Conservation (phyloP, 2,329 filamentous ascomycete genomes). For the Ceratocystis ficicola region DNA sequence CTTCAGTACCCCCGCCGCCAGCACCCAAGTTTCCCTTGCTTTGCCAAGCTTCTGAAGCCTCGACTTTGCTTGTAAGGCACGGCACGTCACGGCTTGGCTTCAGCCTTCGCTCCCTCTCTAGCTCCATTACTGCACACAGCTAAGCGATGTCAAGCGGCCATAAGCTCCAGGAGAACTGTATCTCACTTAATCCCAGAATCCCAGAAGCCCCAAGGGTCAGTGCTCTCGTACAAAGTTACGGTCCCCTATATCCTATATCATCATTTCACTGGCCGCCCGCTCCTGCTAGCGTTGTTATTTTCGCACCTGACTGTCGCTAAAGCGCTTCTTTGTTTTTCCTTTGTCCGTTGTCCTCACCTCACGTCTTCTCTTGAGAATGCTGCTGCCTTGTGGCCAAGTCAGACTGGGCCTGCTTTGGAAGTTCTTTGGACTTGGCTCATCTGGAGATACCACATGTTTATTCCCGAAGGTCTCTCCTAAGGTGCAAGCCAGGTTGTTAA, state of each 20-base stretch:
- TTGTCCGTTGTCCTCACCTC: too few relatives aligned
- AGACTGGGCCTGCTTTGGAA: too few relatives aligned
- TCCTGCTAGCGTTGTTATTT: too few relatives aligned
- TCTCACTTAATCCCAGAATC: not conserved
- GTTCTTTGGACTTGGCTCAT: not conserved
- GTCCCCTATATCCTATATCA: too few relatives aligned
- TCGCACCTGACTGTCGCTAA: too few relatives aligned
- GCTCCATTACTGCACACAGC: not conserved
- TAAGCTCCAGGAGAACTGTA: not conserved
- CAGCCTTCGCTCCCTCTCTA: not conserved
- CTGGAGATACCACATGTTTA: not conserved
- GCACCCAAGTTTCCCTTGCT: not conserved
- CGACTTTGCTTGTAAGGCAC: not conserved
- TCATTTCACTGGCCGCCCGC: too few relatives aligned
- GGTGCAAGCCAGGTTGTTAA: too few relatives aligned
- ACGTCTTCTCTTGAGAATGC: not conserved
- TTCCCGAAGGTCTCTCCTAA: not conserved
- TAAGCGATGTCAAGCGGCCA: conserved; percentile 2
- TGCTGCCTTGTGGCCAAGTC: not conserved
- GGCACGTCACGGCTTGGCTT: not conserved
- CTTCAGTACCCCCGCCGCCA: not conserved
- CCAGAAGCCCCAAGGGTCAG: too few relatives aligned
- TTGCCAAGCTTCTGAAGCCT: not conserved
- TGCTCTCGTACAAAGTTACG: too few relatives aligned
- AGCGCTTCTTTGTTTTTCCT: too few relatives aligned